A percentile compares a stretch with the other conserved stretches of the same genome.
phyloP scores from a whole-genome alignment of 1,284 basidiomycete species.

The Ceratobasidium papillatum region DNA sequence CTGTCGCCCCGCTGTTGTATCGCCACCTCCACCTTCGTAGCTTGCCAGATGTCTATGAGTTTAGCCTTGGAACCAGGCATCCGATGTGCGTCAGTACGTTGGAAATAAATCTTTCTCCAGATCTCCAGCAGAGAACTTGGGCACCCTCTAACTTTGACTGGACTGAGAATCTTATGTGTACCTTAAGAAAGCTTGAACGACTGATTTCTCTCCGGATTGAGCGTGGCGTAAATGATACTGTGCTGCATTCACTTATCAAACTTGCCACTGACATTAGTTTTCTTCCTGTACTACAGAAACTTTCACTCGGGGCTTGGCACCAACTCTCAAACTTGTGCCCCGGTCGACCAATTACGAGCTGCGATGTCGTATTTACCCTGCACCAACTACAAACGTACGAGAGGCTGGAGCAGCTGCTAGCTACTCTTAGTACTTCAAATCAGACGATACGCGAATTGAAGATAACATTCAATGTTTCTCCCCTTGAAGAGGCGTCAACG shows the following conservation, averaged over 20 bases:
- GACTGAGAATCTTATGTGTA: neutral
- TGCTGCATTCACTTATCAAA: neutral
- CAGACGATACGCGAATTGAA: constrained; percentile 1
- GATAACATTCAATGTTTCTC: neutral
- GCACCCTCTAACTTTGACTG: constrained; percentile 5
- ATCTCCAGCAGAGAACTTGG: neutral
- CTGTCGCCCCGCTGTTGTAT: constrained; percentile 29
- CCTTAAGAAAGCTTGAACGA: constrained; percentile 4
- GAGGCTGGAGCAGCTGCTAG: constrained; percentile 13
- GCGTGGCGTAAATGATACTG: neutral
- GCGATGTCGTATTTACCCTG: neutral
- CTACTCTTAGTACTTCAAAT: neutral
- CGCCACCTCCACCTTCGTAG: constrained; percentile 5
- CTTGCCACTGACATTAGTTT: constrained; percentile 9
- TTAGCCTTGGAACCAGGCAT: constrained; percentile 7
- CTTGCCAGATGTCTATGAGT: constrained; percentile 25
- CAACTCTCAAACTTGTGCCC: constrained; percentile 1
- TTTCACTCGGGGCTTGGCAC: constrained; percentile 28
- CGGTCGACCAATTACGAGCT: constrained; percentile 16
- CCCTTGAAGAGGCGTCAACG: neutral
- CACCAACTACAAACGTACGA: neutral
- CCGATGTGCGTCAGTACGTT: constrained; percentile 11
- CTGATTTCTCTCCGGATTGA: constrained; percentile 29
- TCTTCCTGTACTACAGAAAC: constrained; percentile 25
- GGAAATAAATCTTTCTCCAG: constrained; percentile 14